Conservation (phyloP, 768 basidiomycete species). For the Psilocybe tampanensis region DNA sequence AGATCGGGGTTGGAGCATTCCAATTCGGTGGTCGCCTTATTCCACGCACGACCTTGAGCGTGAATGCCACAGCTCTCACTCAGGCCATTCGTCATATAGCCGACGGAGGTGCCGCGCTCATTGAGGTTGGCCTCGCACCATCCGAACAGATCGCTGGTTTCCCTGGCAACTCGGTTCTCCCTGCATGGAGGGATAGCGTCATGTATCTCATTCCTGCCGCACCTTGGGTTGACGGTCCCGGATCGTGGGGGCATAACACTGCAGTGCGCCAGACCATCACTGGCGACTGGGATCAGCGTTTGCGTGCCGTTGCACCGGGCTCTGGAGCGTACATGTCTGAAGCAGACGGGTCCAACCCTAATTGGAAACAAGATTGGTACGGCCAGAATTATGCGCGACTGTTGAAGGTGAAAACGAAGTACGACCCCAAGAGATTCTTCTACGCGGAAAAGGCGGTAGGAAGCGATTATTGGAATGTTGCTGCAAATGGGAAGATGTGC, state of each 20-base stretch:
- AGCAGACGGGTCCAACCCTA: slow-evolving; percentile 1
- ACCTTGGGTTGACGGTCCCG: neutral
- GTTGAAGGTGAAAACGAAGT: slow-evolving; percentile 1
- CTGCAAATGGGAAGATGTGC: neutral
- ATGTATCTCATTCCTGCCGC: slow-evolving; percentile 1
- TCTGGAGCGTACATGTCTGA: slow-evolving; percentile 6
- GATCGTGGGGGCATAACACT: neutral
- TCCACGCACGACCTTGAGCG: neutral
- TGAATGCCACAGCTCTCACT: neutral
- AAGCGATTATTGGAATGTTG: slow-evolving; percentile 1
- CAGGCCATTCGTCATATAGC: neutral
- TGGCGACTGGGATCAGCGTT: neutral
- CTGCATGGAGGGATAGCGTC: neutral
- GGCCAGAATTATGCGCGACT: neutral
- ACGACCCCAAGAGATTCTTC: neutral
- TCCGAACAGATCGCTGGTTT: neutral
- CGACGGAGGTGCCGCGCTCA: neutral
- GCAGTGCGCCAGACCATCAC: neutral
- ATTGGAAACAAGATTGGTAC: slow-evolving; percentile 4
- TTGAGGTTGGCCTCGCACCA: neutral
- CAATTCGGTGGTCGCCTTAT: neutral
- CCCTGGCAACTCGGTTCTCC: neutral
- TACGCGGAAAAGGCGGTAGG: slow-evolving; percentile 2
- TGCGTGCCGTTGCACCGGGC: neutral
- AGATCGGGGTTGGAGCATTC: neutral